Percentiles rank a stretch among this genome's conserved stretches.
Conservation (phyloP, 495 filamentous ascomycete genomes). For the Aspergillus avenaceus region DNA sequence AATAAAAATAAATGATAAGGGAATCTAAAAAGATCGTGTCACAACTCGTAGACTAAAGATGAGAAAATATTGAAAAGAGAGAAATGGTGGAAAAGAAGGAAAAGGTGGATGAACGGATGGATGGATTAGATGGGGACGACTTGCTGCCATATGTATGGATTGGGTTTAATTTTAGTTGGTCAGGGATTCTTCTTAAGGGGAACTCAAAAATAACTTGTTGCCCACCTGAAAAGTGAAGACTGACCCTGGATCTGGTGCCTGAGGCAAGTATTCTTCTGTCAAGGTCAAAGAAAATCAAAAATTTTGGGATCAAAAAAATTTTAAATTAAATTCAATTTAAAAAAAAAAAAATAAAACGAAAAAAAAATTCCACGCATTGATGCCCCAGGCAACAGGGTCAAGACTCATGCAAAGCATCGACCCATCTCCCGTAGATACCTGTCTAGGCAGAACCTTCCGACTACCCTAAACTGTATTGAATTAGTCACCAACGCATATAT, state of each 20-base stretch:
- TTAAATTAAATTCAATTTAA: no score
- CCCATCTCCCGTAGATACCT: no score
- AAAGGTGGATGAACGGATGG: conserved; percentile 6
- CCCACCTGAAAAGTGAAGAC: no score
- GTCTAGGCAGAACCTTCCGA: no score
- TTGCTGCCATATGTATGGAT: not conserved
- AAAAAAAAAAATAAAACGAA: no score
- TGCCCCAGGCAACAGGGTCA: conserved; percentile 11
- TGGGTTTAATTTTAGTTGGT: conserved; percentile 10
- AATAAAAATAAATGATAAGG: not conserved
- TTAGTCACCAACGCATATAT: not conserved
- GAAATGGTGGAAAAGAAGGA: not conserved
- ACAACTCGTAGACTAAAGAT: no score
- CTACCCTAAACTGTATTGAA: no score
- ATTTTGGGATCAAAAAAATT: no score
- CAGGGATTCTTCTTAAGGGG: conserved; percentile 16
- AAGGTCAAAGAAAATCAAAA: no score
- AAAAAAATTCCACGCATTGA: not conserved
- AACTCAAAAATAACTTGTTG: conserved; percentile 15
- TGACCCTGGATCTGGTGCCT: no score
- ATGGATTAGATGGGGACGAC: not conserved
- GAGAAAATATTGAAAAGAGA: not conserved
- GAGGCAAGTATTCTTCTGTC: conserved; percentile 13
- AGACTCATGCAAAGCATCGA: no score
- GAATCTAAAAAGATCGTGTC: no score